Evolutionary conservation across 352 stramenopile species (phyloP), one percentile per base, ranked within the genome.

Genomic region (Globisporangium nunn): DNA sequence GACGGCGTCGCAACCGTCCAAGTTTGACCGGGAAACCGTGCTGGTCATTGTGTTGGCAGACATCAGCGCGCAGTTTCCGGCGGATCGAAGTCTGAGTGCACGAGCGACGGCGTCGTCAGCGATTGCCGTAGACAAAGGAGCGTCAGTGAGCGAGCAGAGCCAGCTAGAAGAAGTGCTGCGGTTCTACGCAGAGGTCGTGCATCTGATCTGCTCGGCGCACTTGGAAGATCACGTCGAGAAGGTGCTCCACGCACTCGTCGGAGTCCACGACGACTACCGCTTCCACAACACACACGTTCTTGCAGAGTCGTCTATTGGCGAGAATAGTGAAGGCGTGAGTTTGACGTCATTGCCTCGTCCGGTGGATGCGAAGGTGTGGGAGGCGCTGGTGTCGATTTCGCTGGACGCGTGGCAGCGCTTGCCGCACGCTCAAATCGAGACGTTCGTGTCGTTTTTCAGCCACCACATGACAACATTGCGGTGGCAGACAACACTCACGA

Each of bases 191-290:
- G 80, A 91, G 50, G 70, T 86, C 17, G 55, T 95, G 6, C 67
- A 87, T 23, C 47, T 89, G 15, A 83, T 95, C 23, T 91, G 81
- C 49, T 66, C 66, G 28, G 41, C 58, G n/a, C 57, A 88, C 64
- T 52, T 95, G 6, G 80, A 81, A 52, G 85, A 95, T 44, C 85
- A 95, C 56, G 62, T 86, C 3, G 85, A 95, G 61, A 91, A 90
- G 53, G 72, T 93, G 33, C 59, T 95, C 0, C 82, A 91, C 53
- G 77, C 83, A 28, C 49, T 95, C 7, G 83, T 93, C 47, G 85
- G 83, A 1, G 72, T 92, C 1, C 78, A 93, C 14, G 80, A 92
- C 31, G 80, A 92, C 51, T 93, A 93, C 39, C 78, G 79, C 29
- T 91, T 91, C 55, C 71, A 80, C 56, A 75, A 46, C 50, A 57